Evolutionary conservation across 495 filamentous ascomycete genomes (phyloP), one percentile per base, ranked within the genome.

Genomic region (Podospora fimiseda): DNA sequence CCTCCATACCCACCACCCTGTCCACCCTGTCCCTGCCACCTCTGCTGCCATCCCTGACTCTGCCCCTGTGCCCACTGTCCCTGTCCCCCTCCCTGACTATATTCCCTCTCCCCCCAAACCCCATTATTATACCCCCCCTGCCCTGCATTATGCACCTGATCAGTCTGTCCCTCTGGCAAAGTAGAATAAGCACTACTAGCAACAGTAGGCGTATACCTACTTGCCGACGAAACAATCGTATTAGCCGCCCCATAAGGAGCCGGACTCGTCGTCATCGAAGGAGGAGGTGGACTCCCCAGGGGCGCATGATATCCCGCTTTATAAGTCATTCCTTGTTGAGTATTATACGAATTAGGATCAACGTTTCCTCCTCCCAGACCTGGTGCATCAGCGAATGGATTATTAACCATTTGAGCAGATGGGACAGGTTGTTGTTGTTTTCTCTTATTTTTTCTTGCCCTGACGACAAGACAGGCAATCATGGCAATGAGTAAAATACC

Each of bases 391-490:
- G 15, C 41, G 11, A 18, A 7, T 7, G 45, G n/a, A 9, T 50
- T 22, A 0, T 24, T n/a, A n/a, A n/a, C n/a, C n/a, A n/a, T 36
- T 9, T 30, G 7, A 13, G 14, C 38, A 3, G 20, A 15, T n/a
- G 16, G 47, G 9, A 16, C 44, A 0, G 20, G 18, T 2, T 41
- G 9, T 9, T 2, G 3, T 18, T 18, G 21, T 1, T 0, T 37
- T 30, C 43, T 50, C 37, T 51, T 64, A n/a, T 41, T 53, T 45
- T 48, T 47, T 14, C 49, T 40, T 15, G 43, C 48, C 14, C 55
- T 51, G 15, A 64, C 0, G 13, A 54, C 37, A 1, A 57, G 33
- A 8, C 51, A 49, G 1, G 19, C 54, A 0, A 39, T 13, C 3
- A 52, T 15, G 2, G 6, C 51, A 0, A 41, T 11, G 6, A 60